Evolutionary conservation across 306 rosid genomes (phyloP).

Genomic region (Purshia tridentata): DNA sequence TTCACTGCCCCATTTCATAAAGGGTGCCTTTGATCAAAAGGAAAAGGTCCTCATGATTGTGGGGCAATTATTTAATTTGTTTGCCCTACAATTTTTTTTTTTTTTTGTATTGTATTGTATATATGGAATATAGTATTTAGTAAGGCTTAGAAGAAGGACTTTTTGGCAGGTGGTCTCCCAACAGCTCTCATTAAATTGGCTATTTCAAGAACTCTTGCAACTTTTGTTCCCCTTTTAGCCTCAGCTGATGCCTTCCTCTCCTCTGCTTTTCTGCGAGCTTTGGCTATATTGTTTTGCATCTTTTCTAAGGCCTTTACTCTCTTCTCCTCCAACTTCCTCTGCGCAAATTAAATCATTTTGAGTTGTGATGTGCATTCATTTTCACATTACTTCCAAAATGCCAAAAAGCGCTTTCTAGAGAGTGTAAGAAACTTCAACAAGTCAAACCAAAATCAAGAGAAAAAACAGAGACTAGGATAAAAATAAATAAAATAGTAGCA

Average conservation of each 20-base stretch:
- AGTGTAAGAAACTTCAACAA: not conserved
- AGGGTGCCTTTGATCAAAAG: constrained; percentile 35
- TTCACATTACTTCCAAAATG: not conserved
- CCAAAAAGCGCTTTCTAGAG: too few species aligned
- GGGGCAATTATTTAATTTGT: constrained; percentile 22
- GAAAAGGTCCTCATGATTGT: constrained; percentile 30
- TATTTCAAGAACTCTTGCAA: constrained; percentile 70
- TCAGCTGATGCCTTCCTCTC: constrained; percentile 91
- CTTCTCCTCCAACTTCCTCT: constrained; percentile 94
- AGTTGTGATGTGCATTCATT: constrained; percentile 6
- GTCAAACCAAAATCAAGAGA: not conserved
- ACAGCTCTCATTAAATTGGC: constrained; percentile 86
- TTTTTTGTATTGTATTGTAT: not conserved
- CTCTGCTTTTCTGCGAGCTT: constrained; percentile 80
- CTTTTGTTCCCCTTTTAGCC: constrained; percentile 90
- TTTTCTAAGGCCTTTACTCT: constrained; percentile 86
- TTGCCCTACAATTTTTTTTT: not conserved
- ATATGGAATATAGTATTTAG: not conserved
- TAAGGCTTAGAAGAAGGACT: constrained; percentile 63
- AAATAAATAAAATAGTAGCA: not conserved
- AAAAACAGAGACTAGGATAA: not conserved
- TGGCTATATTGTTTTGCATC: constrained; percentile 82
- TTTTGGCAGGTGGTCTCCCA: constrained; percentile 84
- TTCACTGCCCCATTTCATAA: constrained; percentile 25
- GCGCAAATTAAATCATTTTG: constrained; percentile 24